A percentile compares a stretch with the other conserved stretches of the same genome.
Evolutionary conservation across 768 basidiomycete genomes (phyloP).

Genomic region (Agaricus subrufescens): DNA sequence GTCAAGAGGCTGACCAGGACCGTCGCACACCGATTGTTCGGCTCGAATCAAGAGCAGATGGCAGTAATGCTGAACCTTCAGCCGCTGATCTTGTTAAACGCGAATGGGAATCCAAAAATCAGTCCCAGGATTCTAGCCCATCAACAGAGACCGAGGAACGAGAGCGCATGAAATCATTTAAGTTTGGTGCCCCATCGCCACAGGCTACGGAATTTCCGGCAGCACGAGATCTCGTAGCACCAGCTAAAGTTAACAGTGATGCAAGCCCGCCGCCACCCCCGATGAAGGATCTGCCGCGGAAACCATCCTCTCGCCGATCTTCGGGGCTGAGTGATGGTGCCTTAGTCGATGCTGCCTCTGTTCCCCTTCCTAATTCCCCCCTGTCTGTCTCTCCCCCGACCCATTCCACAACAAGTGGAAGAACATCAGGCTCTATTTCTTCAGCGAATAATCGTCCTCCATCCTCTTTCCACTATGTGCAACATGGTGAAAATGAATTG

Average conservation of each 20-base stretch:
- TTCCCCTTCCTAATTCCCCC: constrained; percentile 14
- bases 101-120: constrained; percentile 46
- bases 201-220: neutral
- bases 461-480: neutral
- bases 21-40: constrained; percentile 29
- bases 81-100: constrained; percentile 51
- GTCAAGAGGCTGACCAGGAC: constrained; percentile 33
- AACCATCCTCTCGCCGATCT: constrained; percentile 1
- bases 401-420: neutral
- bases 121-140: constrained; percentile 8
- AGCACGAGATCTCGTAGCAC: neutral
- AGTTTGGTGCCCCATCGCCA: constrained; percentile 23
- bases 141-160: constrained; percentile 16
- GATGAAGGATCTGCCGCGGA: neutral
- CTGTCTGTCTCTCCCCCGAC: constrained; percentile 9
- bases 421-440: neutral
- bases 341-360: neutral
- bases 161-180: constrained; percentile 28
- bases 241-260: neutral
- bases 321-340: neutral
- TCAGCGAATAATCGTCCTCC: neutral
- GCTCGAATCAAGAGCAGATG: constrained; percentile 10
- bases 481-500: neutral
- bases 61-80: constrained; percentile 20
- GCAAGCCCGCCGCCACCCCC: neutral